Conservation (phyloP, 1,284 basidiomycete species). For the Puccinia novopanici region DNA sequence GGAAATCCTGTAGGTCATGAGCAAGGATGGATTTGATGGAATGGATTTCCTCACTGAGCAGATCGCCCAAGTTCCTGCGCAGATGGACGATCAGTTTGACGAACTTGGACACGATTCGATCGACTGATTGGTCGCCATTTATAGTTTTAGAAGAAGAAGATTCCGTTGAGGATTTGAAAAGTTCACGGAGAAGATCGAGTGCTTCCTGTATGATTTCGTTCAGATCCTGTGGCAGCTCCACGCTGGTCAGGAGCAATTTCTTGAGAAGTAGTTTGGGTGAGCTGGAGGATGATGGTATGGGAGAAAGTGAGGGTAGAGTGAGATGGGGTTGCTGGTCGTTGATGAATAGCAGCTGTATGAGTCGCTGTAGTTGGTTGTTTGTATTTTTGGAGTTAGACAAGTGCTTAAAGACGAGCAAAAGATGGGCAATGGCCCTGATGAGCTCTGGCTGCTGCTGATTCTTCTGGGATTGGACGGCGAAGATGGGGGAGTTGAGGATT, state of each 20-base stretch:
- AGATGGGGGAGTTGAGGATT: constrained; percentile 34
- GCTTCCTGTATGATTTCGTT: background rate
- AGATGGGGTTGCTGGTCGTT: background rate
- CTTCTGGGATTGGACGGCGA: background rate
- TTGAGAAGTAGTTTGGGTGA: background rate
- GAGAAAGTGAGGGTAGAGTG: background rate
- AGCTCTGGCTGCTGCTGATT: background rate
- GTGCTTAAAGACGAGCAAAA: constrained; percentile 7
- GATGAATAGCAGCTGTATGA: constrained; percentile 10
- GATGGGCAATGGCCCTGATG: constrained; percentile 6
- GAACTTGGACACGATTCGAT: constrained; percentile 16
- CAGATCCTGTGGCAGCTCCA: constrained; percentile 1
- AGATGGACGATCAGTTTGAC: constrained; percentile 27
- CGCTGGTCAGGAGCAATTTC: background rate
- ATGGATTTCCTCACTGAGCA: background rate
- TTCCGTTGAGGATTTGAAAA: background rate
- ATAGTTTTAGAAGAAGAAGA: background rate
- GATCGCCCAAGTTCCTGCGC: background rate
- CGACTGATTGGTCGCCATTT: background rate
- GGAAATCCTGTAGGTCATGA: background rate
- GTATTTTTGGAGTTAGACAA: constrained; percentile 33
- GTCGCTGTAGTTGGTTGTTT: constrained; percentile 26
- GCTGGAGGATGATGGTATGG: background rate
- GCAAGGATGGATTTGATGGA: background rate
- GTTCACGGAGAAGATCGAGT: constrained; percentile 1